Percentiles rank a stretch among this genome's conserved stretches.
phyloP scores from a whole-genome alignment of 495 filamentous ascomycete species.

The Alectoria sarmentosa region DNA sequence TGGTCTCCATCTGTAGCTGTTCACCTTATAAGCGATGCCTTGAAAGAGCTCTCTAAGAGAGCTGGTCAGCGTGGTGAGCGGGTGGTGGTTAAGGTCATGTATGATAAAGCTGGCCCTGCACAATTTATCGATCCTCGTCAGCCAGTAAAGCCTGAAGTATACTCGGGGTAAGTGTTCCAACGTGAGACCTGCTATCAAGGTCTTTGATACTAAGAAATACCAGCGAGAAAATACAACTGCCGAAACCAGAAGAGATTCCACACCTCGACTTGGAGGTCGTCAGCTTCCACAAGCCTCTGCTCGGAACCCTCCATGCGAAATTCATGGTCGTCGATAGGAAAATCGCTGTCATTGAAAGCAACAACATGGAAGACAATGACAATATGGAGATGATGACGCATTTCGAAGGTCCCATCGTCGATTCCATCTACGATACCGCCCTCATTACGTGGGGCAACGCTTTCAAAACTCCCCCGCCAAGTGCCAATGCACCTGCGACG shows the following conservation, averaged over 20 bases:
- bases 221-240: constrained; percentile 43
- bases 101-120: constrained; percentile 57
- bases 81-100: constrained; percentile 65
- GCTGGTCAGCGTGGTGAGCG: constrained; percentile 51
- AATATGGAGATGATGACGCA: constrained; percentile 78
- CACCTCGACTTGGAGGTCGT: constrained; percentile 65
- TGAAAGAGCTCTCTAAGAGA: constrained; percentile 58
- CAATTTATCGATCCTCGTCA: constrained; percentile 54
- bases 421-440: constrained; percentile 64
- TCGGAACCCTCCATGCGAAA: constrained; percentile 74
- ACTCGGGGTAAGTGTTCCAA: constrained; percentile 35
- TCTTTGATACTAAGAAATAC: not conserved
- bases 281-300: constrained; percentile 62
- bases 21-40: constrained; percentile 57
- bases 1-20: constrained; percentile 64
- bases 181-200: not conserved
- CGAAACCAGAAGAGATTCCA: constrained; percentile 55
- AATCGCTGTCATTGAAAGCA: constrained; percentile 61
- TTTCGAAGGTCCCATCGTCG: constrained; percentile 68
- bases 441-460: constrained; percentile 63
- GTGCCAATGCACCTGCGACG: constrained; percentile 44
- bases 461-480: constrained; percentile 55
- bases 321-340: constrained; percentile 69
- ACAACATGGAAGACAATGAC: constrained; percentile 70
- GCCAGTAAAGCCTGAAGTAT: constrained; percentile 49